phyloP scores from a whole-genome alignment of 805 yeast genomes.

The Teunomyces tritomae region DNA sequence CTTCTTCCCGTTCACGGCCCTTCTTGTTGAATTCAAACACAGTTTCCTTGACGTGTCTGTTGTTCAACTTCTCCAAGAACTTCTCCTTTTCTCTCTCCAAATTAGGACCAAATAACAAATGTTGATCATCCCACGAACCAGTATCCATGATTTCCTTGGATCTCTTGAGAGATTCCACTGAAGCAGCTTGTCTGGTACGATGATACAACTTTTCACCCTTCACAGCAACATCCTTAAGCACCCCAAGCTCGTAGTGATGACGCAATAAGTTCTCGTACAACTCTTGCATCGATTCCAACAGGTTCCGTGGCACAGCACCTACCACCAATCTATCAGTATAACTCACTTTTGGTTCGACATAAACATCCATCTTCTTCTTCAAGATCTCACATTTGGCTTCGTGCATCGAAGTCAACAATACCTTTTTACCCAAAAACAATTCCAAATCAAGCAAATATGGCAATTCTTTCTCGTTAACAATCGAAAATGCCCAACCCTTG shows the following conservation, averaged over 20 bases:
- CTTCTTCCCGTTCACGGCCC: slow-evolving; percentile 49
- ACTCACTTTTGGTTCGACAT: slow-evolving; percentile 56
- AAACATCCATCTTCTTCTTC: slow-evolving; percentile 43
- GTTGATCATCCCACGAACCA: slow-evolving; percentile 85
- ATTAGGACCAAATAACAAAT: slow-evolving; percentile 74
- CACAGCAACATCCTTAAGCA: slow-evolving; percentile 64
- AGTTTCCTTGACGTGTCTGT: slow-evolving; percentile 77
- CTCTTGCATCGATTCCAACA: slow-evolving; percentile 71
- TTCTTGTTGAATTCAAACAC: slow-evolving; percentile 80
- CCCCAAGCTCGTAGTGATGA: slow-evolving; percentile 65
- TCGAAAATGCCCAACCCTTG: slow-evolving; percentile 95
- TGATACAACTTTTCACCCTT: slow-evolving; percentile 88
- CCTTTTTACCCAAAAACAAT: slow-evolving; percentile 80
- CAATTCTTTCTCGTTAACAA: slow-evolving; percentile 78
- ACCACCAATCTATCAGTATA: slow-evolving; percentile 76
- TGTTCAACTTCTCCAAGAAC: slow-evolving; percentile 67
- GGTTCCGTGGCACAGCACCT: slow-evolving; percentile 76
- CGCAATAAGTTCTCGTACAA: slow-evolving; percentile 58
- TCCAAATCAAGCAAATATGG: slow-evolving; percentile 91
- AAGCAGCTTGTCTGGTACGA: slow-evolving; percentile 84
- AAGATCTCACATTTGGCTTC: slow-evolving; percentile 57
- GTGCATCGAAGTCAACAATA: slow-evolving; percentile 67
- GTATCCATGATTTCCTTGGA: slow-evolving; percentile 70
- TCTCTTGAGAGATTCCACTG: slow-evolving; percentile 80
- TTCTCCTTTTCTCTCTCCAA: slow-evolving; percentile 68